These are phyloP conservation scores for Plantago rigida DNA, from an alignment of 305 asterid genomes.

Conservation along the genomic window DNA sequence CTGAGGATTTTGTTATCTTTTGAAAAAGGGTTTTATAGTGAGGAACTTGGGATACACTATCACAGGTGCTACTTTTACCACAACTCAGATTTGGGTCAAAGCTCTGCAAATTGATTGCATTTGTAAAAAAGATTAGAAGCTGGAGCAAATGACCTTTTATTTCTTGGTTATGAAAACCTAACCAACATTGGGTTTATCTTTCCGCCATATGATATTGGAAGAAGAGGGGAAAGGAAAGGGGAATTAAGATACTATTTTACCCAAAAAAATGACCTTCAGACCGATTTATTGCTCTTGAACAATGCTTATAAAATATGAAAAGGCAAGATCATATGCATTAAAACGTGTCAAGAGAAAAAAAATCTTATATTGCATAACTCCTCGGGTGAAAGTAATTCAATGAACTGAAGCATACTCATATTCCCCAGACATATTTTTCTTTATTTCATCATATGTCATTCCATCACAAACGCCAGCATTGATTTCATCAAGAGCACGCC, in stretches of 20 bases:
- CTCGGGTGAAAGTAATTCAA: conserved; percentile 8
- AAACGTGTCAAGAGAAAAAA: too few relatives aligned
- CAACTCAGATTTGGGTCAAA: not conserved
- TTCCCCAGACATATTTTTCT: conserved; percentile 96
- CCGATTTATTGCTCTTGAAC: not conserved
- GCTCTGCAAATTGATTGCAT: not conserved
- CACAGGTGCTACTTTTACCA: not conserved
- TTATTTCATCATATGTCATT: conserved; percentile 91
- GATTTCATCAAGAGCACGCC: conserved; percentile 99
- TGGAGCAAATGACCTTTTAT: not conserved
- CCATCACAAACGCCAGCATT: conserved; percentile 95
- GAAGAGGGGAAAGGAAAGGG: too few relatives aligned
- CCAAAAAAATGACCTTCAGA: not conserved
- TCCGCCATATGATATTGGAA: too few relatives aligned
- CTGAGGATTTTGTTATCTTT: not conserved
- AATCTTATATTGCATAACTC: not conserved
- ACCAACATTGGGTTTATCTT: not conserved
- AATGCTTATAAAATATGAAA: conserved; percentile 6
- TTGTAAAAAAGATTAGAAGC: not conserved
- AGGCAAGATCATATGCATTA: conserved; percentile 15
- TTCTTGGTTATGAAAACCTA: not conserved
- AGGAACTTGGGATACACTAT: not conserved
- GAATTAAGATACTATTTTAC: too few relatives aligned
- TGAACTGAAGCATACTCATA: conserved; percentile 56
- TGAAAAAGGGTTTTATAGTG: not conserved